These are phyloP conservation scores for Oidiodendron maius DNA, from an alignment of 495 filamentous ascomycete genomes.

Conservation along the genomic window DNA sequence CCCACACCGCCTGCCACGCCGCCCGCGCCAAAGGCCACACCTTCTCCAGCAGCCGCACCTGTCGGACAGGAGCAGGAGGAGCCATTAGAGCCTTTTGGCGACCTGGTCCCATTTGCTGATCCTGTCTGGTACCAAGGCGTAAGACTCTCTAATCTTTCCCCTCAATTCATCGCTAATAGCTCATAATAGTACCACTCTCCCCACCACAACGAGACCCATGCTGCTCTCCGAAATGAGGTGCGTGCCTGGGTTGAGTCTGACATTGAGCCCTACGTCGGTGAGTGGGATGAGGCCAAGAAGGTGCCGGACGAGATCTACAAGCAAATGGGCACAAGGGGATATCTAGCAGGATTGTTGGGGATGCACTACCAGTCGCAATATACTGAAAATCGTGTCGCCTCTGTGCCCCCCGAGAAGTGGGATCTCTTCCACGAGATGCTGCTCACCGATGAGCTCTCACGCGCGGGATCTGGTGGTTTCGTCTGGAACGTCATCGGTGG, in stretches of 20 bases:
- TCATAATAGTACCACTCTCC: conserved; percentile 80
- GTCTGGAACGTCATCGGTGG: conserved; percentile 97
- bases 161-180: not conserved
- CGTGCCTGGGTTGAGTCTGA: conserved; percentile 86
- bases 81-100: conserved; percentile 76
- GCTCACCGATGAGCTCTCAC: conserved; percentile 87
- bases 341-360: conserved; percentile 84
- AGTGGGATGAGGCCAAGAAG: conserved; percentile 94
- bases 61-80: conserved; percentile 51
- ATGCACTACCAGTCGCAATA: conserved; percentile 71
- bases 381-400: conserved; percentile 61
- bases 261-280: conserved; percentile 85
- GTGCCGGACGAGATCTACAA: conserved; percentile 77
- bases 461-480: conserved; percentile 82
- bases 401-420: conserved; percentile 84
- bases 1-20: conserved; percentile 46
- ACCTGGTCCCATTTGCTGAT: conserved; percentile 85
- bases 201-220: conserved; percentile 92
- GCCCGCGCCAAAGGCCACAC: conserved; percentile 38
- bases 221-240: conserved; percentile 80
- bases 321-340: conserved; percentile 88
- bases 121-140: conserved; percentile 96
- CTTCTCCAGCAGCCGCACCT: conserved; percentile 45
- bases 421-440: conserved; percentile 97
- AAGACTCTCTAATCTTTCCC: conserved; percentile 32